phyloP scores from a whole-genome alignment of 257 asterid species.

The Solanum sparsipilum region DNA sequence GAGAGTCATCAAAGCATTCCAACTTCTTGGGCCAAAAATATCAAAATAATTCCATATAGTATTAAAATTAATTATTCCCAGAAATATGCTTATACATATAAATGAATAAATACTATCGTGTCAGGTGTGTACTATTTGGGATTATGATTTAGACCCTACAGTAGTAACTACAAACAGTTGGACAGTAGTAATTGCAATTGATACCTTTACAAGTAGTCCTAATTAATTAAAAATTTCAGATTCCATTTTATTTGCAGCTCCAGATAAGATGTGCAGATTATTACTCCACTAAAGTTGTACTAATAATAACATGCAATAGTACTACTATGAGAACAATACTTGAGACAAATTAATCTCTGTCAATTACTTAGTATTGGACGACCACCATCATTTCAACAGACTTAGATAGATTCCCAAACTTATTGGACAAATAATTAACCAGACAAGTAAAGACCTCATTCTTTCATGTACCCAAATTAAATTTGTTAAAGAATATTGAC shows the following conservation, averaged over 20 bases:
- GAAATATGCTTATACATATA: not conserved
- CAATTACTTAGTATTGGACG: not conserved
- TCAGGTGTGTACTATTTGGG: not conserved
- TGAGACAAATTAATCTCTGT: slow-evolving; percentile 3
- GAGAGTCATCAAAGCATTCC: not conserved
- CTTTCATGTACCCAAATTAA: not conserved
- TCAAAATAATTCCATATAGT: not conserved
- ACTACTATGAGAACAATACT: not conserved
- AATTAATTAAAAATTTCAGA: not conserved
- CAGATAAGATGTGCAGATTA: slow-evolving; percentile 1
- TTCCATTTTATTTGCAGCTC: not conserved
- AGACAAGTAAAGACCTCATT: not conserved
- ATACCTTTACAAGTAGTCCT: not conserved
- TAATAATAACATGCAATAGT: not conserved
- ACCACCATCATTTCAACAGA: not conserved
- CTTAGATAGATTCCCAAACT: not conserved
- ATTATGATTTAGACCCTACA: not conserved
- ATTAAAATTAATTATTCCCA: not conserved
- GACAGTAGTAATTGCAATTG: not conserved
- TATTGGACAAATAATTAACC: not conserved
- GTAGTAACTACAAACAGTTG: not conserved
- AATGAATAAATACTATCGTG: not conserved
- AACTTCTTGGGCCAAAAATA: not conserved
- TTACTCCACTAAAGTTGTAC: not conserved
- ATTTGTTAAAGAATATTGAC: not conserved